Conservation (phyloP, 805 yeast genomes). For the Yarrowia alimentaria region DNA sequence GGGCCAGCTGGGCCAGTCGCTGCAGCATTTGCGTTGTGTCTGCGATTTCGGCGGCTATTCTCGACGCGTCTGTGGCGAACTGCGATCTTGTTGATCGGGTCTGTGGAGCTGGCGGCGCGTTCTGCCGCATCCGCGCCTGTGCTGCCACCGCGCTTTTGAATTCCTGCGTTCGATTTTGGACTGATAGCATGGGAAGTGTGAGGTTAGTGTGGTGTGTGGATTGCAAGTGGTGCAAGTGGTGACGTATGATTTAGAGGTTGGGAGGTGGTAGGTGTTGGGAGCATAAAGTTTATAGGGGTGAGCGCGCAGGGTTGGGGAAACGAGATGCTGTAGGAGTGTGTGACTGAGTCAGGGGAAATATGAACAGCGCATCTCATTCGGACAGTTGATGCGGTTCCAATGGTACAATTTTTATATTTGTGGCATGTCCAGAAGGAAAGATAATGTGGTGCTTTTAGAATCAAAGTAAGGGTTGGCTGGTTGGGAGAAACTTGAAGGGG, state of each 20-base stretch:
- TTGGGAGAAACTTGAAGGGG: too few species aligned
- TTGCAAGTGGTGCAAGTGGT: background rate
- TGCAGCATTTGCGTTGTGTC: slow-evolving; percentile 77
- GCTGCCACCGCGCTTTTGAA: slow-evolving; percentile 87
- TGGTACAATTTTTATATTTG: too few species aligned
- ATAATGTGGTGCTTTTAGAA: too few species aligned
- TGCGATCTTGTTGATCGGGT: slow-evolving; percentile 46
- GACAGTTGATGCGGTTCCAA: too few species aligned
- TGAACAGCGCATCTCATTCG: too few species aligned
- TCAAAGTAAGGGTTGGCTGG: too few species aligned
- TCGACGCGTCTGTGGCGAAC: slow-evolving; percentile 69
- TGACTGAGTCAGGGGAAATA: too few species aligned
- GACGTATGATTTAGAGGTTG: too few species aligned
- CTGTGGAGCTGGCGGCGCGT: slow-evolving; percentile 36
- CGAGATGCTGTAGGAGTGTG: too few species aligned
- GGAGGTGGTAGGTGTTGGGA: too few species aligned
- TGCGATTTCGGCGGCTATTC: slow-evolving; percentile 84
- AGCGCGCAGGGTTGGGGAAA: background rate
- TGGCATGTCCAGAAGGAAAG: too few species aligned
- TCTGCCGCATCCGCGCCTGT: slow-evolving; percentile 58
- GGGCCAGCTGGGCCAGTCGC: slow-evolving; percentile 80
- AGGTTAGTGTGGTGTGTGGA: too few species aligned
- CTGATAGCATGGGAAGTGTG: slow-evolving; percentile 30
- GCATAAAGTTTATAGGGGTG: background rate
- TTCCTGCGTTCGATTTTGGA: slow-evolving; percentile 86